Conservation (phyloP, 495 filamentous ascomycete species). For the Amniculicola lignicola region DNA sequence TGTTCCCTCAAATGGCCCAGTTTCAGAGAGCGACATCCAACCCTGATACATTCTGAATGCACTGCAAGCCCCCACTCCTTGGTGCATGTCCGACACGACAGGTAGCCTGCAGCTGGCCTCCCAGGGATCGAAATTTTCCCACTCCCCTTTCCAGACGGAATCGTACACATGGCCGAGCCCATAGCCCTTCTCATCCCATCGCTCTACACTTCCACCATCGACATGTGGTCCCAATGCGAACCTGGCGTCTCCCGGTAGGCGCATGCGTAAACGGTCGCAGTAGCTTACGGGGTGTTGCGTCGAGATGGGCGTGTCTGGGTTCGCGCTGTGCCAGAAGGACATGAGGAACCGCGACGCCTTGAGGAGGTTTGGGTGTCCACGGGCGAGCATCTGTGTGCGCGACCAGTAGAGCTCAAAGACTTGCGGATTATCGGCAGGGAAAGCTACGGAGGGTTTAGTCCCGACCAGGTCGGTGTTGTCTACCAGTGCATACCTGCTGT, state of each 20-base stretch:
- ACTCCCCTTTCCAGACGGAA: conserved; percentile 67
- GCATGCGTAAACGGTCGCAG: conserved; percentile 78
- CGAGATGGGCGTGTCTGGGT: conserved; percentile 59
- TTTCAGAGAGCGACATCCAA: conserved; percentile 77
- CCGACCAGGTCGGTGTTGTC: not conserved
- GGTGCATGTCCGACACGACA: conserved; percentile 72
- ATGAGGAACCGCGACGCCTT: conserved; percentile 68
- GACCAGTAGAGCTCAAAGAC: conserved; percentile 93
- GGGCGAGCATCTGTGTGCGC: conserved; percentile 67
- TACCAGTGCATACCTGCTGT: conserved; percentile 37
- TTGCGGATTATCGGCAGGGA: conserved; percentile 62
- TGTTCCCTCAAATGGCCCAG: conserved; percentile 70
- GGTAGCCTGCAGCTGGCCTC: conserved; percentile 66
- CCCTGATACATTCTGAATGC: conserved; percentile 89
- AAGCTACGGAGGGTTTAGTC: conserved; percentile 28
- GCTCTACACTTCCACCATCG: conserved; percentile 79
- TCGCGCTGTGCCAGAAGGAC: conserved; percentile 67
- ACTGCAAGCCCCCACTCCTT: conserved; percentile 75
- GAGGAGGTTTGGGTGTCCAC: conserved; percentile 68
- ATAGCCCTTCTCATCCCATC: conserved; percentile 83
- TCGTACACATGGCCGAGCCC: conserved; percentile 66
- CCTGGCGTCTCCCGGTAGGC: conserved; percentile 66
- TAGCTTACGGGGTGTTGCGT: conserved; percentile 64
- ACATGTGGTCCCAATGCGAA: conserved; percentile 86
- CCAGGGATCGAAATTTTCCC: conserved; percentile 82